phyloP scores from a whole-genome alignment of 2,329 filamentous ascomycete species.

The Neurospora sp. region DNA sequence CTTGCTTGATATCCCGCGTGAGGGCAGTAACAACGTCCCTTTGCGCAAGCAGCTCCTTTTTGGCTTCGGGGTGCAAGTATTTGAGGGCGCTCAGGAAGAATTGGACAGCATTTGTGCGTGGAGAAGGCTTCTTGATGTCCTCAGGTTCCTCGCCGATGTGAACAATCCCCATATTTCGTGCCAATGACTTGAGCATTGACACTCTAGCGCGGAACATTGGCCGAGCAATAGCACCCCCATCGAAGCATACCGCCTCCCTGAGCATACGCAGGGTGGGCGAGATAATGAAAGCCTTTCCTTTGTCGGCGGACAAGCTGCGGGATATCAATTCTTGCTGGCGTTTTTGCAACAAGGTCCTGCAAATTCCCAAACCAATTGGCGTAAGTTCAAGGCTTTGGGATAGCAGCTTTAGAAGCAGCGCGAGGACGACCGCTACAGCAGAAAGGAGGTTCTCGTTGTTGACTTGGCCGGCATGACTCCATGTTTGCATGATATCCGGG shows the following conservation, averaged over 20 bases:
- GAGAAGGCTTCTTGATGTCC: conserved; percentile 60
- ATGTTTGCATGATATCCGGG: conserved; percentile 73
- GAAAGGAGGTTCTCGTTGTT: conserved; percentile 77
- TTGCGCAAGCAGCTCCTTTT: conserved; percentile 74
- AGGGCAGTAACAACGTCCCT: conserved; percentile 59
- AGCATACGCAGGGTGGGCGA: conserved; percentile 80
- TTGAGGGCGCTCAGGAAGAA: conserved; percentile 73
- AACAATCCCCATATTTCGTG: conserved; percentile 68
- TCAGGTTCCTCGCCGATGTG: conserved; percentile 48
- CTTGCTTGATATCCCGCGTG: conserved; percentile 67
- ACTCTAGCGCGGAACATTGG: conserved; percentile 69
- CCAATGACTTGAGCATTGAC: conserved; percentile 69
- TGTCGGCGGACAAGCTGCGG: conserved; percentile 67
- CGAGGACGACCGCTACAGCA: conserved; percentile 68
- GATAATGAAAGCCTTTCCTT: conserved; percentile 77
- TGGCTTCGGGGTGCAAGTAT: conserved; percentile 65
- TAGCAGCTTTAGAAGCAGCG: conserved; percentile 69
- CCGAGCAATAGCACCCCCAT: conserved; percentile 72
- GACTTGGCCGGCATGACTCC: conserved; percentile 71
- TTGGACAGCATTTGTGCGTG: conserved; percentile 72
- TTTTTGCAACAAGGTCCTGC: conserved; percentile 71
- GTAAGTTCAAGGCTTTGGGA: conserved; percentile 65
- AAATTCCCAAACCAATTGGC: conserved; percentile 65
- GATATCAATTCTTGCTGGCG: conserved; percentile 72
- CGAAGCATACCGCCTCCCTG: conserved; percentile 74